Conservation (phyloP, 805 yeast genomes). For the Monosporozyma solicola region DNA sequence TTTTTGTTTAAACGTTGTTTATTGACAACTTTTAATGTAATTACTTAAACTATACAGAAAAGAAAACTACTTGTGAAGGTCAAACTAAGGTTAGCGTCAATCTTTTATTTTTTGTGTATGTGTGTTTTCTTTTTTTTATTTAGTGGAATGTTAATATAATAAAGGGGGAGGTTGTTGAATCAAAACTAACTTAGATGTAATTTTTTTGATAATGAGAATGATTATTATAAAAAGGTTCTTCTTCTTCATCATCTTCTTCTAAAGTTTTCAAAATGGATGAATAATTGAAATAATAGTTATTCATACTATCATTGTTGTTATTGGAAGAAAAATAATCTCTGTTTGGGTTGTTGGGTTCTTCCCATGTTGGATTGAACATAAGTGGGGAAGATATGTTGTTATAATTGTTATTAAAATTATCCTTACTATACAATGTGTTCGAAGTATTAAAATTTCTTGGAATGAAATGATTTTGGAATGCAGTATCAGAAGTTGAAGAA, state of each 20-base stretch:
- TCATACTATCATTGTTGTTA: not conserved
- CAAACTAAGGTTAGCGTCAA: too few relatives aligned
- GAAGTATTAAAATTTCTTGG: not conserved
- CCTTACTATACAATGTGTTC: not conserved
- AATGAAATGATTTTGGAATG: not conserved
- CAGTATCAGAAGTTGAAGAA: not conserved
- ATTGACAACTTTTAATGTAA: too few relatives aligned
- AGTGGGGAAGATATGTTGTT: not conserved
- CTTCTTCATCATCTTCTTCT: not conserved
- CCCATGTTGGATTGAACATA: not conserved
- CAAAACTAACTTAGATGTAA: too few relatives aligned
- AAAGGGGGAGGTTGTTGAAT: too few relatives aligned
- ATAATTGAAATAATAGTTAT: not conserved
- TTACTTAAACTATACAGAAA: too few relatives aligned
- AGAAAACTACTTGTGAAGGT: too few relatives aligned
- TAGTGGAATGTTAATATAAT: not conserved
- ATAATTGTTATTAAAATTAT: not conserved
- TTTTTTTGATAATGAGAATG: not conserved
- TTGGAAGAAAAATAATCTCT: not conserved
- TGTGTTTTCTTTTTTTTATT: not conserved
- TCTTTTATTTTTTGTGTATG: too few relatives aligned
- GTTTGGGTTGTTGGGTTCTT: not conserved
- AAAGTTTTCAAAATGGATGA: constrained; percentile 1
- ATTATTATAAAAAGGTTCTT: not conserved
- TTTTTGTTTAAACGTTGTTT: too few relatives aligned